Evolutionary conservation across 2,329 filamentous ascomycete species (phyloP), one percentile per base, ranked within the genome.

Genomic region (Fulvia fulva): DNA sequence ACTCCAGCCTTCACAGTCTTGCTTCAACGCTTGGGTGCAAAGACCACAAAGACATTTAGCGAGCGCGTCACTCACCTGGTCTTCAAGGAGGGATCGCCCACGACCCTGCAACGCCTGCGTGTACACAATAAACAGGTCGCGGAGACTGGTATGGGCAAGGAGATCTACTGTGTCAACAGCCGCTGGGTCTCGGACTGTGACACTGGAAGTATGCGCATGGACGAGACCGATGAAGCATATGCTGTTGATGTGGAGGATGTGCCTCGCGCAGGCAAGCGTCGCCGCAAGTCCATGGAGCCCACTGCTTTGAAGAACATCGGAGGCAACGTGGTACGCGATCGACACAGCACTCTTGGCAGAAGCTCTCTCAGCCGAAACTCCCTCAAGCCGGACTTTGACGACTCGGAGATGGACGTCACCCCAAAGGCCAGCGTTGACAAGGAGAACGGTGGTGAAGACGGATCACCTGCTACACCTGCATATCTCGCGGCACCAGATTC

Each of bases 111-210:
- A 51, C 65, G 66, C 22, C 66, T 74, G 8, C 65, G 68, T 2
- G 32, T 69, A 2, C 68, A 70, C 62, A 72, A 73, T 62, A 70
- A 70, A 51, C 67, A 69, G 14, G 59, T 68, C 23, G 57, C 60
- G 14, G 59, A 61, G 43, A 61, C 23, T 21, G 64, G 61, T 11
- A 59, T 58, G 22, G 70, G 67, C 16, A 58, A 61, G 11, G 53
- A 63, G 26, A 63, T 74, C n/a, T 65, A 68, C 58, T 71, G 71
- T 54, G 71, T 74, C 59, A 74, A 73, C 62, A 71, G 68, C 28
- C 70, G 72, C 16, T 74, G 72, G 72, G 68, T 74, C 3, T 67
- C 63, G 1, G 72, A 73, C 51, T 74, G 71, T 51, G 71, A 74
- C 26, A 60, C 63, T 3, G 55, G 63, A 16, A 68, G 72, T 19